These are phyloP conservation scores for Pseudoturritis turrita DNA, from an alignment of 345 rosid genomes.

Conservation along the genomic window DNA sequence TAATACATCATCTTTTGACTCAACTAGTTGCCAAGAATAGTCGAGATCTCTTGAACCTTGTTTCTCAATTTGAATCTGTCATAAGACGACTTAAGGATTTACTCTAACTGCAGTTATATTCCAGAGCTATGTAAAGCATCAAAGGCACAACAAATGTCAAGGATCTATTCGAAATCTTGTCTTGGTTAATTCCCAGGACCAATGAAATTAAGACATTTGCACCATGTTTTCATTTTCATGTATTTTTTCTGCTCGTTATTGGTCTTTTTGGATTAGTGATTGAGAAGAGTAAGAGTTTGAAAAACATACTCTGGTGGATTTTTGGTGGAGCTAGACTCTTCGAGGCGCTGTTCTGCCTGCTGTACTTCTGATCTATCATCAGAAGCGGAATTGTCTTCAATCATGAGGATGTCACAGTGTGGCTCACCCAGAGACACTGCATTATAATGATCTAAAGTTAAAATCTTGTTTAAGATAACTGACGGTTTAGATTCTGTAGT, in stretches of 20 bases:
- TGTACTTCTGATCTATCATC: constrained; percentile 41
- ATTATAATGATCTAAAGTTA: constrained; percentile 4
- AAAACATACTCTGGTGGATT: constrained; percentile 38
- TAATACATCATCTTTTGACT: not conserved
- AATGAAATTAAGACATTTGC: not conserved
- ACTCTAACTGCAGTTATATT: not conserved
- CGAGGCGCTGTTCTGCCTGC: constrained; percentile 33
- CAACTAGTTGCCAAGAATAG: not conserved
- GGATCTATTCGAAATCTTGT: not conserved
- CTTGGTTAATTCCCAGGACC: not conserved
- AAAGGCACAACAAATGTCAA: not conserved
- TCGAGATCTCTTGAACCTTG: not conserved
- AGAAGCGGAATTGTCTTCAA: constrained; percentile 26
- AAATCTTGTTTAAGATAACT: constrained; percentile 4
- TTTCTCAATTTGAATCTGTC: not conserved
- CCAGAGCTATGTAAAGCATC: constrained; percentile 4
- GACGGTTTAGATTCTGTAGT: not conserved
- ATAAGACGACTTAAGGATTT: not conserved
- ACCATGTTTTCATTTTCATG: not conserved
- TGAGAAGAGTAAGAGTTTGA: constrained; percentile 23
- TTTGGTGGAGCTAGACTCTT: constrained; percentile 30
- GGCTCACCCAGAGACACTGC: constrained; percentile 34
- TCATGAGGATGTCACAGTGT: constrained; percentile 14
- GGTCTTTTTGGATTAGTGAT: not conserved
- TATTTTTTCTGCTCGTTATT: not conserved